Evolutionary conservation across 192 early-diverging fungal genomes (phyloP), one percentile per base, ranked within the genome.

Genomic region (Pilobolus umbonatus): DNA sequence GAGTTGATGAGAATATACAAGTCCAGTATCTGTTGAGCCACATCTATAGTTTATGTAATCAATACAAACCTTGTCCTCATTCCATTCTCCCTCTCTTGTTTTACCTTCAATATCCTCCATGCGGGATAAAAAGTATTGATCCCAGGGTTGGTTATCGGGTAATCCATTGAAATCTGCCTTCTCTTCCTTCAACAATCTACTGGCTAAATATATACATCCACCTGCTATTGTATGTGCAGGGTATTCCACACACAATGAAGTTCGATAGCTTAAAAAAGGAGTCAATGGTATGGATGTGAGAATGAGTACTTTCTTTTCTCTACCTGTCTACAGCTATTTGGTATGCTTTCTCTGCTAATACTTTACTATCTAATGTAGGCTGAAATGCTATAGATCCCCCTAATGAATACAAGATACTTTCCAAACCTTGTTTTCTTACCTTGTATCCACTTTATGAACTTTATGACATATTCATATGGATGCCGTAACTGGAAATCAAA

Each of bases 401-500:
- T 46, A 52, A 30, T 55, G 17, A 24, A 35, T 40, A 31, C 26
- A 29, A 48, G 34, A 25, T 30, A 21, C 31, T 47, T 17, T 12
- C 4, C 19, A 21, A 2, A 39, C 17, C 4, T 3, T 19, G 1
- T 28, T 12, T 45, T 61, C 68, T 35, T 61, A 85, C 85, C 79
- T 30, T 82, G 64, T 22, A 88, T 69, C 49, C 76, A 52, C 50
- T 84, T 87, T 29, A 80, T 82, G 74, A 94, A 77, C 64, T 92
- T 89, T 15, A 90, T 69, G 31, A 87, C 69, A 30, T 82, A 75
- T 65, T 79, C 71, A 57, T 89, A 87, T 9, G 92, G 85, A 44
- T 88, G 86, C 14, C 67, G 62, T 8, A 89, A 79, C 45, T 86
- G 85, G 64, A 94, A 94, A 61, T 90, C 86, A 71, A 89, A 94